A percentile compares a stretch with the other conserved stretches of the same genome.
Evolutionary conservation across 2,329 filamentous ascomycete genomes (phyloP).

Genomic region (Penicillium sp.): DNA sequence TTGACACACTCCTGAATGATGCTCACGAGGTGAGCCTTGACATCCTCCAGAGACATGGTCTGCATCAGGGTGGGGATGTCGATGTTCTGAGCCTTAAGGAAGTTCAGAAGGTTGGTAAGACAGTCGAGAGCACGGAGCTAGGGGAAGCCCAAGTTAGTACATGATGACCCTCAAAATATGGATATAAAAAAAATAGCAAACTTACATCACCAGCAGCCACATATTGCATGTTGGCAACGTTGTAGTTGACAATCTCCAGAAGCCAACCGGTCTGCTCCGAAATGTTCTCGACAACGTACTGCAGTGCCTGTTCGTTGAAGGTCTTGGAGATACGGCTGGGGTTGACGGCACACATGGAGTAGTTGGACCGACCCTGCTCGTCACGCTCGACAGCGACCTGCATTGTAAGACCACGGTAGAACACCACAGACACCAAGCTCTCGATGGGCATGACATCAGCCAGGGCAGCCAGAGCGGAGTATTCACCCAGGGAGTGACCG

Average conservation of each 20-base stretch:
- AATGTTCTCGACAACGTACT: slow-evolving; percentile 95
- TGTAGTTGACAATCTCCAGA: slow-evolving; percentile 97
- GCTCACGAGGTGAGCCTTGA: slow-evolving; percentile 80
- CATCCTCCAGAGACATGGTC: slow-evolving; percentile 78
- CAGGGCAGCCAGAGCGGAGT: slow-evolving; percentile 90
- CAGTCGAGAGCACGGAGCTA: slow-evolving; percentile 59
- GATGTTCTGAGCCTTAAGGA: slow-evolving; percentile 92
- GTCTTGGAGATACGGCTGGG: slow-evolving; percentile 97
- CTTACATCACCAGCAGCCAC: slow-evolving; percentile 60
- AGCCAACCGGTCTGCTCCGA: slow-evolving; percentile 91
- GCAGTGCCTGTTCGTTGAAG: slow-evolving; percentile 94
- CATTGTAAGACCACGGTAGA: slow-evolving; percentile 98
- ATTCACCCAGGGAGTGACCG: slow-evolving; percentile 95
- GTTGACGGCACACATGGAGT: slow-evolving; percentile 99
- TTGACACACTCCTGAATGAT: slow-evolving; percentile 87
- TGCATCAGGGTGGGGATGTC: slow-evolving; percentile 92
- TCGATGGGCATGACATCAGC: slow-evolving; percentile 99
- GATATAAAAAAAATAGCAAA: slow-evolving; percentile 9
- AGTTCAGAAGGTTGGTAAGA: slow-evolving; percentile 79
- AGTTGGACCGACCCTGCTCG: slow-evolving; percentile 86
- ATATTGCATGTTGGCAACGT: slow-evolving; percentile 66
- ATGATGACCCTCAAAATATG: not conserved
- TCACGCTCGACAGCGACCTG: slow-evolving; percentile 98
- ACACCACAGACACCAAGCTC: slow-evolving; percentile 94
- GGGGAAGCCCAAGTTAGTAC: slow-evolving; percentile 19